phyloP scores from a whole-genome alignment of 2,329 filamentous ascomycete species.

The Paecilomyces niveus region DNA sequence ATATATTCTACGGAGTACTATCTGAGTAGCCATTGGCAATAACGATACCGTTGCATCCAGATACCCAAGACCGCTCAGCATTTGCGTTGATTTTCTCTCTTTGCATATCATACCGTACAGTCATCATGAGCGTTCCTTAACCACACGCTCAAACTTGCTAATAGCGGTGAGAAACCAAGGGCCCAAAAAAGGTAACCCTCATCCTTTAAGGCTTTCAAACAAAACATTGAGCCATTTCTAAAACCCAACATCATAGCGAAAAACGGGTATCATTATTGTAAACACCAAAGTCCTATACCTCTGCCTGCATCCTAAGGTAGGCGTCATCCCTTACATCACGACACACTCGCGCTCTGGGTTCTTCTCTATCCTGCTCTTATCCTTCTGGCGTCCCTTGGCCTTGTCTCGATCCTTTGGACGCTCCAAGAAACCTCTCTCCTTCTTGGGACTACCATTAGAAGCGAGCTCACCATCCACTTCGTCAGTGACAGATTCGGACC shows the following conservation, averaged over 20 bases:
- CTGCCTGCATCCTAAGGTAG: background rate
- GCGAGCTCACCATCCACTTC: background rate
- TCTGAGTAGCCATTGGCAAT: too few species aligned
- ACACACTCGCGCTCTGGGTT: conserved; percentile 37
- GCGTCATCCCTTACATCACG: conserved; percentile 27
- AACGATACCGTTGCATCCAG: background rate
- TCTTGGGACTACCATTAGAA: conserved; percentile 1
- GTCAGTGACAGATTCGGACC: conserved; percentile 4
- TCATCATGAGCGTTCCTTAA: background rate
- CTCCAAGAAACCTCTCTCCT: background rate
- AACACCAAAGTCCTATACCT: background rate
- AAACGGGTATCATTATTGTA: background rate
- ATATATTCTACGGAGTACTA: background rate
- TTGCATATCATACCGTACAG: background rate
- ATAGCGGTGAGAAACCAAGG: background rate
- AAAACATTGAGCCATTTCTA: background rate
- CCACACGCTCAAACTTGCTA: background rate
- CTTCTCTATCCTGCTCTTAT: conserved; percentile 24
- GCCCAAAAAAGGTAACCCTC: too few species aligned
- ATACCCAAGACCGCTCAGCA: background rate
- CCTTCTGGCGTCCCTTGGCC: conserved; percentile 14
- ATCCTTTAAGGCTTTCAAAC: too few species aligned
- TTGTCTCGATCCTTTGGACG: conserved; percentile 8
- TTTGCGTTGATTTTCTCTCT: background rate
- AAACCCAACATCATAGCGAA: background rate